Base-by-base conservation (phyloP, 768 basidiomycete species). In the Trametes cingulata region DNA sequence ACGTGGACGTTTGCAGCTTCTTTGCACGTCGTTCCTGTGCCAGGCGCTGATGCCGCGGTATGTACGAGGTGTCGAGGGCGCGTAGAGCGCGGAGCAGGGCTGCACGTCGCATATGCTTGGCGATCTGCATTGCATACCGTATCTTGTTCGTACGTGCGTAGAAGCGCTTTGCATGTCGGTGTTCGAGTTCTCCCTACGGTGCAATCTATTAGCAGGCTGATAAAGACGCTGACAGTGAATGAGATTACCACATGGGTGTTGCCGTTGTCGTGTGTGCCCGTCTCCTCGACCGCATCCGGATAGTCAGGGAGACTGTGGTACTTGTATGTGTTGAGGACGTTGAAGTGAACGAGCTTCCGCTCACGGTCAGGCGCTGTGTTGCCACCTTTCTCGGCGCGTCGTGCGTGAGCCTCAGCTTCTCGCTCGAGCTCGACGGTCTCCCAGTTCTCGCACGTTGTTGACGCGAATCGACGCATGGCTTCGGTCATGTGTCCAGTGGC, bases 141-240 rank as follows among this genome's bases (percentile, higher is more conserved):
- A 69, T 69, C 59, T 78, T 79, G 63, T 76, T 78, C 0, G 74
- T 77, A 0, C 63, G 29, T 0, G 54, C 52, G 49, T 79, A 82
- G 24, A 76, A 66, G 0, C 57, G 61, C 63, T 83, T 82, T 2
- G 77, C 66, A 0, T 51, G 59, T 0, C 67, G 58, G 50, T 82
- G 79, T 56, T 78, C 71, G 0, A 72, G 68, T 54, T 80, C 77
- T 1, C 74, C 69, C 78, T 79, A 51, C 0, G 27, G 15, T 1
- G n/a, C 7, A n/a, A 14, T 48, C 9, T 35, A 37, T 19, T 4
- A 19, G 9, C 14, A 19, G 2, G 9, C 13, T 47, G 15, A 50
- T 17, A 10, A 1, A 3, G 1, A 27, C 22, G 25, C n/a, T n/a
- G n/a, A n/a, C n/a, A 9, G 13, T 15, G 6, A 33, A 6, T 6